Evolutionary conservation across 1,139 yeast species (phyloP).

Genomic region (Meyerozyma elateridarum): DNA sequence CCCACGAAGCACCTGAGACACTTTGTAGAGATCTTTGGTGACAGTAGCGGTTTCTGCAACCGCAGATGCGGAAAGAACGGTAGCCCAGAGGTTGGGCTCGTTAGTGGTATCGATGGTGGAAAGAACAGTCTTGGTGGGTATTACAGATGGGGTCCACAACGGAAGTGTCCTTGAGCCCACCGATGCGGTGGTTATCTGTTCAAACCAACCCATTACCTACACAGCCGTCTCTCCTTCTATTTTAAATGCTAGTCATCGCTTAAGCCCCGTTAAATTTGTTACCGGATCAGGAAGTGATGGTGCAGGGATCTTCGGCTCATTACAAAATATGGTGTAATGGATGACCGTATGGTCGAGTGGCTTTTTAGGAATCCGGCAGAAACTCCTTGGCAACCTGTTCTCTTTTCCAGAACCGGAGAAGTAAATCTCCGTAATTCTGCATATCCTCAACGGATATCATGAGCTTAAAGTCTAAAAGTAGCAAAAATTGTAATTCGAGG

Average conservation of each 20-base stretch:
- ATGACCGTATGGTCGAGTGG: no score
- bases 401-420: slow-evolving; percentile 79
- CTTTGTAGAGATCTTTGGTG: slow-evolving; percentile 12
- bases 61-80: slow-evolving; percentile 10
- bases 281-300: no score
- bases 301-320: no score
- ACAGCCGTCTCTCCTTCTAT: no score
- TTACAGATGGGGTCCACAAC: slow-evolving; percentile 9
- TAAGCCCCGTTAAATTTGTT: no score
- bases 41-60: slow-evolving; percentile 13
- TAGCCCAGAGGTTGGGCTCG: slow-evolving; percentile 9
- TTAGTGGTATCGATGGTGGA: slow-evolving; percentile 15
- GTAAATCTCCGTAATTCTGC: slow-evolving; percentile 83
- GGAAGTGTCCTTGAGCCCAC: slow-evolving; percentile 4
- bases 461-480: slow-evolving; percentile 78
- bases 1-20: slow-evolving; percentile 14
- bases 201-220: slow-evolving; percentile 4
- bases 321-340: no score
- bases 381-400: slow-evolving; percentile 47
- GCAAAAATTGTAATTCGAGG: slow-evolving; percentile 81
- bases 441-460: slow-evolving; percentile 88
- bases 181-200: slow-evolving; percentile 1
- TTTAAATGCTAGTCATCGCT: no score
- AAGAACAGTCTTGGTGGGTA: slow-evolving; percentile 16
- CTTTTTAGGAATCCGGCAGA: slow-evolving; percentile 5